These are phyloP conservation scores for Thalassiosira profunda DNA, from an alignment of 108 stramenopile species.

Conservation along the genomic window DNA sequence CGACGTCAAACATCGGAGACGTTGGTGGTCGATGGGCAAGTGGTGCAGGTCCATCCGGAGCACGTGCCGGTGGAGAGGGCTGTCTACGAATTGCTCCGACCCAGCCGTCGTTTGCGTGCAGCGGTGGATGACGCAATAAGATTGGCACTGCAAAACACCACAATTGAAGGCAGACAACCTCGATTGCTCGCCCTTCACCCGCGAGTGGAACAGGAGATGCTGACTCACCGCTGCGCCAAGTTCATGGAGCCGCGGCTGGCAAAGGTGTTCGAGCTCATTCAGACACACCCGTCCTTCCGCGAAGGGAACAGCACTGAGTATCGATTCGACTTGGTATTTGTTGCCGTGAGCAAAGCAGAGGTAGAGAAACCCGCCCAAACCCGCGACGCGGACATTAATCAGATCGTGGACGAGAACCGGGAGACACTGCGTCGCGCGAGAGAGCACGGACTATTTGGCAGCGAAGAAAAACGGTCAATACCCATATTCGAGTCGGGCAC, in stretches of 20 bases:
- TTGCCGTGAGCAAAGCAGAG: constrained; percentile 28
- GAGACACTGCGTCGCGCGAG: constrained; percentile 33
- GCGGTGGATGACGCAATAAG: constrained; percentile 13
- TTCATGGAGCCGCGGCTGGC: constrained; percentile 69
- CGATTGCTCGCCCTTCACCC: constrained; percentile 61
- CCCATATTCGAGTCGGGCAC: constrained; percentile 71
- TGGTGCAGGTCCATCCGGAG: constrained; percentile 4
- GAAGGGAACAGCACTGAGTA: neutral
- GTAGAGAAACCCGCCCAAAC: neutral
- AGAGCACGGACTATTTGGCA: constrained; percentile 14
- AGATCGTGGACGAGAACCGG: constrained; percentile 46
- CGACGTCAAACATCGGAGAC: neutral
- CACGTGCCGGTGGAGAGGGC: constrained; percentile 23
- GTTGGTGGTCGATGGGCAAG: neutral
- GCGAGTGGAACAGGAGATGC: constrained; percentile 83
- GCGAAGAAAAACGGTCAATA: neutral
- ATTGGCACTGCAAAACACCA: neutral
- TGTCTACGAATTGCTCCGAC: constrained; percentile 21
- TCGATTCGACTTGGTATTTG: constrained; percentile 26
- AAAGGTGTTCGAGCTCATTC: constrained; percentile 54
- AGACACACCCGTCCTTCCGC: constrained; percentile 14
- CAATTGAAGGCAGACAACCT: neutral
- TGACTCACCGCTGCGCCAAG: constrained; percentile 57
- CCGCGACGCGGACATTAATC: constrained; percentile 21
- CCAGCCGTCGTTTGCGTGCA: constrained; percentile 6